Conservation (phyloP, 768 basidiomycete genomes). For the Tephrocybe sp. region DNA sequence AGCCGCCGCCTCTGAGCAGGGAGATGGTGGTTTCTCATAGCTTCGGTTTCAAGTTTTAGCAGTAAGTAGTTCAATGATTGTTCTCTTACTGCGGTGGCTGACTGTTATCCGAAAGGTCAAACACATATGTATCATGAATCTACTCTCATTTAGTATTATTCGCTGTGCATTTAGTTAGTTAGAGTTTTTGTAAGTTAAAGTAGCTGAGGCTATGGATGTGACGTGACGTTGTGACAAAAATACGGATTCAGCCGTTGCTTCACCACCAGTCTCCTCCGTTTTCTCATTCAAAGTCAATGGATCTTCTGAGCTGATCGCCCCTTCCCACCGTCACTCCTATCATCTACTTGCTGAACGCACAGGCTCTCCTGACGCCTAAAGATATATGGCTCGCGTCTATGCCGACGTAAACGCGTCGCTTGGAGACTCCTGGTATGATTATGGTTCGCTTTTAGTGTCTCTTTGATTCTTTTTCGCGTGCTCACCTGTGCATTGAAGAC, state of each 20-base stretch:
- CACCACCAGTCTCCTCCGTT: slow-evolving; percentile 9
- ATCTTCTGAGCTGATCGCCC: slow-evolving; percentile 16
- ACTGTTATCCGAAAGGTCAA: not conserved
- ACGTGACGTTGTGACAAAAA: slow-evolving; percentile 15
- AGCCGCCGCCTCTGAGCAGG: slow-evolving; percentile 42
- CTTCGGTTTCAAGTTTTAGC: not conserved
- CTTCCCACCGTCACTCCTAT: slow-evolving; percentile 9
- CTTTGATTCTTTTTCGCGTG: not conserved
- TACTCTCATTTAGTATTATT: slow-evolving; percentile 2
- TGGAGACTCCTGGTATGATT: slow-evolving; percentile 62
- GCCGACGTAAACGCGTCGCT: slow-evolving; percentile 56
- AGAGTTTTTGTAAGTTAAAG: not conserved
- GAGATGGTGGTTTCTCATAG: slow-evolving; percentile 16
- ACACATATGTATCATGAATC: slow-evolving; percentile 4
- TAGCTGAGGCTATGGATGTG: slow-evolving; percentile 2
- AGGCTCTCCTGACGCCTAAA: slow-evolving; percentile 10
- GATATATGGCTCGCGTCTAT: slow-evolving; percentile 49
- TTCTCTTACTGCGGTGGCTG: not conserved
- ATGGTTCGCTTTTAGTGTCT: slow-evolving; percentile 38
- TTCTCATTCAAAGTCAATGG: slow-evolving; percentile 17
- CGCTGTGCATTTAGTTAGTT: not conserved
- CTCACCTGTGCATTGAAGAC: slow-evolving; percentile 31
- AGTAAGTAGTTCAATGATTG: not conserved
- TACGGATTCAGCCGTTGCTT: slow-evolving; percentile 7
- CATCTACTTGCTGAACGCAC: slow-evolving; percentile 1